Base-by-base conservation (phyloP, 2,329 filamentous ascomycete genomes). In the Reticulascus tulasneorum region DNA sequence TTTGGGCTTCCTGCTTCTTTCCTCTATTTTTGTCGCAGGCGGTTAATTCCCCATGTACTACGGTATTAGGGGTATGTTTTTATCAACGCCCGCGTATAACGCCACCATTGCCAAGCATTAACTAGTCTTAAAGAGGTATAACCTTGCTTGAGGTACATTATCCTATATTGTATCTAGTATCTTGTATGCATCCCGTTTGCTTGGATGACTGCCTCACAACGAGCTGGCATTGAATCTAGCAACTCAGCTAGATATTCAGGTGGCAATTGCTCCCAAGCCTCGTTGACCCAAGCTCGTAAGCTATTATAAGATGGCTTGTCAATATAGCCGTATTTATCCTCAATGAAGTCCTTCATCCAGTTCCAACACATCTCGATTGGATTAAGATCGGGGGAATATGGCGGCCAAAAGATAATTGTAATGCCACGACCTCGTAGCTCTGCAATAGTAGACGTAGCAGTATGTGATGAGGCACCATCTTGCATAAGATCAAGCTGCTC, bases 281-380 rank as follows among this genome's bases (percentile, higher is more conserved):
- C 7, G 4, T 31, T 31, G 23, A 21, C n/a, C 2, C 12, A 31
- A 7, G 3, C 4, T 7, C 8, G 8, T 9, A 31, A n/a, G 4
- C 7, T 1, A 1, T 31, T 20, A 20, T 31, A 31, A 9, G 17
- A 9, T 2, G 5, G 7, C 8, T 31, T 31, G 13, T 31, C 5
- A 8, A 21, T 8, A n/a, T 21, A 9, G 8, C n/a, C 5, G 4
- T 6, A 9, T 10, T n/a, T 4, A 1, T 34, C 23, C 12, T 34
- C 10, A 16, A 34, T 34, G 27, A 25, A 34, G 12, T 34, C 17
- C 17, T 34, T 34, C 22, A 34, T 26, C 4, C 17, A 34, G 23
- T 34, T 34, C 4, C 17, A 34, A 21, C 19, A 34, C 2, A 10
- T 12, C 5, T 34, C 17, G 27, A 34, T 34, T 20, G 5, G 4